These are phyloP conservation scores for Blastobotrys elegans DNA, from an alignment of 1,139 yeast genomes.

Conservation along the genomic window DNA sequence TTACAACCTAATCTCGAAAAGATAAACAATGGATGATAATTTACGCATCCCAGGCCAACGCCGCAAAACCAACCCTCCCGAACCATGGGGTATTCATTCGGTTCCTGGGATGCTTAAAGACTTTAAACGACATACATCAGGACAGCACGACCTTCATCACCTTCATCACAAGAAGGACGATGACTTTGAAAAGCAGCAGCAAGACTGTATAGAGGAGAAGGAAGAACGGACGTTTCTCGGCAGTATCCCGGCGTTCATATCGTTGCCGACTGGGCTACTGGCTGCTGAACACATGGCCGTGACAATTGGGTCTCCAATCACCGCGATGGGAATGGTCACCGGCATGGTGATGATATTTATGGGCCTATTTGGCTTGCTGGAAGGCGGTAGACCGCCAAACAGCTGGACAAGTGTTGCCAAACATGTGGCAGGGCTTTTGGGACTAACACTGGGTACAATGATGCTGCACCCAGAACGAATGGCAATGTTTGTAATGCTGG, in stretches of 20 bases:
- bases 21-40: constrained; percentile 13
- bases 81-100: constrained; percentile 37
- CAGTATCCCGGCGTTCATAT: constrained; percentile 33
- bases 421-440: constrained; percentile 21
- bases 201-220: constrained; percentile 1
- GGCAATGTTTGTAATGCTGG: constrained; percentile 23
- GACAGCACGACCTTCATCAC: constrained; percentile 7
- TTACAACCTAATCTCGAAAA: too few species aligned
- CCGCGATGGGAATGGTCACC: constrained; percentile 23
- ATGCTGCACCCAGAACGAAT: constrained; percentile 25
- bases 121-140: constrained; percentile 32
- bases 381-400: constrained; percentile 9
- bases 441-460: constrained; percentile 23
- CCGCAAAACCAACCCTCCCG: constrained; percentile 21
- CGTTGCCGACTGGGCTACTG: constrained; percentile 35
- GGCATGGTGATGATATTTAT: constrained; percentile 26
- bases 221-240: constrained; percentile 25
- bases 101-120: constrained; percentile 37
- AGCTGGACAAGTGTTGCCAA: constrained; percentile 18
- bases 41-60: constrained; percentile 21
- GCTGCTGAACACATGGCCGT: constrained; percentile 25
- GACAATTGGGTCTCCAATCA: constrained; percentile 8
- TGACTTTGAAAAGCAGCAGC: not conserved
- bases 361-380: constrained; percentile 26
- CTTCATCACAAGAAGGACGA: not conserved